Base-by-base conservation (phyloP, 1,139 yeast genomes). In the Magnusiomyces tetraspermus region DNA sequence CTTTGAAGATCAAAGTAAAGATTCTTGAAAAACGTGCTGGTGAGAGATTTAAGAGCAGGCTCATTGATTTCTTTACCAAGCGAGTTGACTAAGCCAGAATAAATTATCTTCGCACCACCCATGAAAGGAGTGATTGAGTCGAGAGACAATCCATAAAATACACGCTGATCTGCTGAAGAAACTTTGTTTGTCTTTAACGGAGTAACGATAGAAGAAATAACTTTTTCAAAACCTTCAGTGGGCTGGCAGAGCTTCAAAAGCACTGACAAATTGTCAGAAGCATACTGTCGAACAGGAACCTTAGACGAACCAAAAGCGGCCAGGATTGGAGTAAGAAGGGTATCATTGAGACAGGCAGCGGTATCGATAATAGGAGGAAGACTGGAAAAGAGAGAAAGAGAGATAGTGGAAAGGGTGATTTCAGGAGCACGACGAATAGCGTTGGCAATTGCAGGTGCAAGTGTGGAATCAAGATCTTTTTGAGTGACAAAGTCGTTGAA, bases 391-490 rank as follows among this genome's bases (percentile, higher is more conserved):
- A 86, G 63, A 1, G 73, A 69, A 0, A 84, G 82, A 22, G 80
- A 63, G 17, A 83, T 68, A 36, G 71, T 62, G 6, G 76, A 75
- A 58, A 86, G 77, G 0, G 88, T 78, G 38, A 74, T 69, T 64
- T 89, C 97, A 0, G 97, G 85, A 2, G 96, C 81, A 65, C 97
- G 78, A 62, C 92, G 73, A 50, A 85, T 75, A 0, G 94, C 78
- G 64, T 86, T 89, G 59, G 87, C 92, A 50, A 90, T 64, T 19
- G 77, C 73, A 2, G 95, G 88, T 10, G 83, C 64, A 19, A 88
- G 59, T 2, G 61, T 53, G 0, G 65, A 60, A 17, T 65, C 67
- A 53, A 85, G 73, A 15, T 74, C 73, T 1, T 72, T 74, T n/a
- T 67, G 64, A 3, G 70, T 61, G 4, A 82, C 64, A 56, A 75